Evolutionary conservation across 345 rosid species (phyloP), one percentile per base, ranked within the genome.

Genomic region (Viola odorata): DNA sequence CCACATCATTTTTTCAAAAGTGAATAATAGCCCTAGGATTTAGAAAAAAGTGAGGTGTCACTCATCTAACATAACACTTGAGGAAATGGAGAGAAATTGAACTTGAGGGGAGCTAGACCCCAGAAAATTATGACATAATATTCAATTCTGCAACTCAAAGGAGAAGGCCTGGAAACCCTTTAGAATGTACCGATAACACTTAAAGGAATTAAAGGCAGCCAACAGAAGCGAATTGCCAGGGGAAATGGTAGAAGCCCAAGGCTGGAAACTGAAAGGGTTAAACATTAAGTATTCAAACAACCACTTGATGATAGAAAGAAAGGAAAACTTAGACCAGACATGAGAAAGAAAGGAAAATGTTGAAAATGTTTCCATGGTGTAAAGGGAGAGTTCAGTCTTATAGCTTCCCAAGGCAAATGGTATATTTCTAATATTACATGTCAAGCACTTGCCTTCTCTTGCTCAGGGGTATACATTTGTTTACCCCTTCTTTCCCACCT

Each of bases 401-500:
- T 23, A 23, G 32, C 7, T 39, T 37, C 13, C 11, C 12, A 14
- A 45, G 41, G 14, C 12, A 56, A 15, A 38, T 8, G 37, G 41
- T 7, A 12, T 55, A 32, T 56, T 41, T 56, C 6, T 56, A 13
- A 6, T 12, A 2, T 23, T 23, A 23, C 9, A 41, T 37, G 39
- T 10, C 47, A 38, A 60, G 49, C 12, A 69, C 74, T 77, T 80
- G 73, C 89, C 89, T 80, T 84, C 76, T 86, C 87, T 69, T 84
- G 78, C 73, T 88, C 88, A 39, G 95, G 92, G 45, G 75, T 70
- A 76, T 88, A 95, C 67, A 61, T 84, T 77, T 84, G 95, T 85
- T 88, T 95, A 61, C 99, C 97, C 37, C 82, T 95, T 78, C 92
- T 84, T 80, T 95, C 99, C 99, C 99, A 95, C 75, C 95, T 83